Percentiles rank a stretch among this genome's conserved stretches.
These are phyloP conservation scores for Medicago ruthenica DNA, from an alignment of 306 rosid species.

Conservation along the genomic window DNA sequence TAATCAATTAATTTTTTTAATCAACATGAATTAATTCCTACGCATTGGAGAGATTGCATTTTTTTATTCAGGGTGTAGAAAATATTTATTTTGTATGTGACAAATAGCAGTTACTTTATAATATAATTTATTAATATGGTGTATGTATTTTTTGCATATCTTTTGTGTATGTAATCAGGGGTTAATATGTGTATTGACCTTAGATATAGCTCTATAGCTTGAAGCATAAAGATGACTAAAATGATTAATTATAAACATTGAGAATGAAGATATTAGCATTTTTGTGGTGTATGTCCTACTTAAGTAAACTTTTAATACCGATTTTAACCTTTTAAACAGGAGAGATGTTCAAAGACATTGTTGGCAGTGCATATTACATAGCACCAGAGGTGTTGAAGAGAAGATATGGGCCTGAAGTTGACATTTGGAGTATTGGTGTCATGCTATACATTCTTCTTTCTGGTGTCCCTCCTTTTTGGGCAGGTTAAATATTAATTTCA, in stretches of 20 bases:
- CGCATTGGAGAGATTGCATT: too few species aligned
- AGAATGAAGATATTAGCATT: neutral
- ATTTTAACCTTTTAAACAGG: slow-evolving; percentile 48
- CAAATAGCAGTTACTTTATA: too few species aligned
- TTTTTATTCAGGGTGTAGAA: too few species aligned
- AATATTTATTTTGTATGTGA: too few species aligned
- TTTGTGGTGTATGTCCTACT: neutral
- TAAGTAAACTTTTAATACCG: neutral
- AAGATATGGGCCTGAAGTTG: slow-evolving; percentile 90
- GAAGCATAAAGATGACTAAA: neutral
- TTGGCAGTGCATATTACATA: slow-evolving; percentile 95
- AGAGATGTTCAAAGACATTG: slow-evolving; percentile 80
- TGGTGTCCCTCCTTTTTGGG: slow-evolving; percentile 96
- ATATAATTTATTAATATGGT: too few species aligned
- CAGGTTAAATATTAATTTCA: slow-evolving; percentile 55
- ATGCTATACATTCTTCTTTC: slow-evolving; percentile 88
- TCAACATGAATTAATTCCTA: too few species aligned
- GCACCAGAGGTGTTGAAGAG: slow-evolving; percentile 95
- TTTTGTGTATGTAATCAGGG: too few species aligned
- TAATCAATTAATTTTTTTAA: too few species aligned
- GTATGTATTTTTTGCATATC: too few species aligned
- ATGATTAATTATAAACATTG: neutral
- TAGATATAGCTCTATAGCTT: neutral
- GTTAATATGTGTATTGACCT: too few species aligned
- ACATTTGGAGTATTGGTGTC: slow-evolving; percentile 96